Evolutionary conservation across 176 grass and related monocot genomes (phyloP).

Genomic region (barley (Hordeum vulgare)): DNA sequence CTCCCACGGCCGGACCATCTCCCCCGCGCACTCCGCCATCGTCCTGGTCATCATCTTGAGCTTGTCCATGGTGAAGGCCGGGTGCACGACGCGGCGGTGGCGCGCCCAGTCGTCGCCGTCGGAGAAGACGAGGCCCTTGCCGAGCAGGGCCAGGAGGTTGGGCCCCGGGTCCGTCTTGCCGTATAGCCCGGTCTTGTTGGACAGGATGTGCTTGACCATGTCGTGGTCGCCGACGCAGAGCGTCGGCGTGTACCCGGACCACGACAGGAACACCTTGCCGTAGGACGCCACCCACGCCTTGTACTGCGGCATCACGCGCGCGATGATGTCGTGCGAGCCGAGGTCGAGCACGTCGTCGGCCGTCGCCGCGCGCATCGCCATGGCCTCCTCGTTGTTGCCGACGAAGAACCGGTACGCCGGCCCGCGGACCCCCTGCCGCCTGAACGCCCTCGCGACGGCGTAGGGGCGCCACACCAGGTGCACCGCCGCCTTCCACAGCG

Average conservation of each 20-base stretch:
- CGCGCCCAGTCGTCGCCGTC: conserved; percentile 55
- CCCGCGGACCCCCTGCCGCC: conserved; percentile 34
- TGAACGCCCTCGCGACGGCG: conserved; percentile 16
- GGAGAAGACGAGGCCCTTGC: conserved; percentile 30
- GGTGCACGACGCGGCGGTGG: conserved; percentile 52
- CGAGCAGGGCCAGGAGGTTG: conserved; percentile 27
- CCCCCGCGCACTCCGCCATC: conserved; percentile 39
- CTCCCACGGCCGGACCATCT: conserved; percentile 46
- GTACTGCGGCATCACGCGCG: conserved; percentile 30
- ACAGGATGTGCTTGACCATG: conserved; percentile 43
- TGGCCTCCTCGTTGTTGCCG: conserved; percentile 27
- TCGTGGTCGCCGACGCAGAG: conserved; percentile 34
- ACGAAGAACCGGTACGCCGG: conserved; percentile 38
- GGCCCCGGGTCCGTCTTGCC: conserved; percentile 1
- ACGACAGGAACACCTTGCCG: conserved; percentile 45
- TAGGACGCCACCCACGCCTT: conserved; percentile 20
- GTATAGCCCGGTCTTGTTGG: conserved; percentile 36
- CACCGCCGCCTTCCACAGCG: conserved; percentile 23
- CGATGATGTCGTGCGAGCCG: conserved; percentile 42
- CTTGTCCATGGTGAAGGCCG: conserved; percentile 75
- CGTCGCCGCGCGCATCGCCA: conserved; percentile 26
- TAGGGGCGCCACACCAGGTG: conserved; percentile 50
- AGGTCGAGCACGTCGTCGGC: conserved; percentile 20
- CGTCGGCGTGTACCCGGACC: conserved; percentile 31
- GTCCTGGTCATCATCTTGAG: conserved; percentile 56